Evolutionary conservation across 73 alveolate species (phyloP).

Genomic region (Uronychia binucleata): DNA sequence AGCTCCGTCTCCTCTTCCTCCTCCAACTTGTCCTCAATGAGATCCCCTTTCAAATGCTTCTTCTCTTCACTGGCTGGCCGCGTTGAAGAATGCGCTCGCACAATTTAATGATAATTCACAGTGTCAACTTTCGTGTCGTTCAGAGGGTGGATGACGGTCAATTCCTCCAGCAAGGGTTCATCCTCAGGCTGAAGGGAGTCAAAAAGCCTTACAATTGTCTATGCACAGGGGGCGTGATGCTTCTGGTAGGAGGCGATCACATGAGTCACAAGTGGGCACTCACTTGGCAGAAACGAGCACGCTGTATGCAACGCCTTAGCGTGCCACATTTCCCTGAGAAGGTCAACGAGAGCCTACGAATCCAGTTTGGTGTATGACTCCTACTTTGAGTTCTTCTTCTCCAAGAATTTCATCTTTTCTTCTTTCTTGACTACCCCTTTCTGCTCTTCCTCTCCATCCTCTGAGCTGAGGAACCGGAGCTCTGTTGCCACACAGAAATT

Average conservation of each 20-base stretch:
- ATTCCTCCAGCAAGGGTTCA: slow-evolving; percentile 53
- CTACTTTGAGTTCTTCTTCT: background rate
- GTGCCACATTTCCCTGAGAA: slow-evolving; percentile 63
- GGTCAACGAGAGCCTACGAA: background rate
- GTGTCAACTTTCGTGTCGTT: slow-evolving; percentile 48
- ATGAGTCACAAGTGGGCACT: slow-evolving; percentile 66
- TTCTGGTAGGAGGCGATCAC: slow-evolving; percentile 57
- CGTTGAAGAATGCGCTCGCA: background rate
- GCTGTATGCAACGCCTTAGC: slow-evolving; percentile 66
- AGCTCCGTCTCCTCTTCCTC: background rate
- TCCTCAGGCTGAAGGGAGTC: slow-evolving; percentile 27
- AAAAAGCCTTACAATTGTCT: slow-evolving; percentile 1
- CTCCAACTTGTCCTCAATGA: background rate
- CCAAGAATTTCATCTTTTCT: background rate
- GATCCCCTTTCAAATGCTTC: background rate
- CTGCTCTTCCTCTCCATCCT: slow-evolving; percentile 9
- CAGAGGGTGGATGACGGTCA: slow-evolving; percentile 55
- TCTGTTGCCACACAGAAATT: slow-evolving; percentile 94
- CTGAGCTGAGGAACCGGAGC: slow-evolving; percentile 73
- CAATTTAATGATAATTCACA: slow-evolving; percentile 39
- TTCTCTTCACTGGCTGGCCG: background rate
- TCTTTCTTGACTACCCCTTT: background rate
- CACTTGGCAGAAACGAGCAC: slow-evolving; percentile 58
- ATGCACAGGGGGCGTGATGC: slow-evolving; percentile 43
- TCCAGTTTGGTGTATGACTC: background rate